Conservation (phyloP, 108 stramenopile species). For the Aurantiochytrium sp. region DNA sequence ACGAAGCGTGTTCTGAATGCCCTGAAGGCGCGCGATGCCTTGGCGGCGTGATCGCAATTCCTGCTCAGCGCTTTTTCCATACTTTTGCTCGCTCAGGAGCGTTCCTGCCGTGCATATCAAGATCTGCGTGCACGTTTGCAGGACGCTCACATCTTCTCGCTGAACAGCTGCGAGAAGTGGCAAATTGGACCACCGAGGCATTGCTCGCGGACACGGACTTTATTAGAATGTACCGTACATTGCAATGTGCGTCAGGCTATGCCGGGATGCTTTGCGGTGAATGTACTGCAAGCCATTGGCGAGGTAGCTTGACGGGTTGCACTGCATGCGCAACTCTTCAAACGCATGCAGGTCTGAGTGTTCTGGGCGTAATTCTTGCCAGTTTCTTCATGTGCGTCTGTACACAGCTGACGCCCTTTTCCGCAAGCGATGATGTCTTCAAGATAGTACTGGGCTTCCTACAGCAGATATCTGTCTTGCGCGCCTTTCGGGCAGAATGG, state of each 20-base stretch:
- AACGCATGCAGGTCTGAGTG: not conserved
- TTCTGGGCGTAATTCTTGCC: not conserved
- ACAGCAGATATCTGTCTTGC: not conserved
- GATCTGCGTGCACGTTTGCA: not conserved
- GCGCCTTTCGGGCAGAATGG: not conserved
- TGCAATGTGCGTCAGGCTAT: too few species aligned
- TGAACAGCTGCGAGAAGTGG: too few species aligned
- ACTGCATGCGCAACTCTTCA: not conserved
- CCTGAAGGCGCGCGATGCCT: not conserved
- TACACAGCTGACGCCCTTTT: not conserved
- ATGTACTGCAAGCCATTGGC: too few species aligned
- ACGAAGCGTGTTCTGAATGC: not conserved
- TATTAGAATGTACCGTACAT: too few species aligned
- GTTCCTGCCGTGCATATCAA: not conserved
- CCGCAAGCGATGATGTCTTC: not conserved
- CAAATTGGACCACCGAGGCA: too few species aligned
- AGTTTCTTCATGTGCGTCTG: not conserved
- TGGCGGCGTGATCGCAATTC: not conserved
- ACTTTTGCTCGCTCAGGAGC: not conserved
- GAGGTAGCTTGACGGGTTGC: too few species aligned
- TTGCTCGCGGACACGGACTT: too few species aligned
- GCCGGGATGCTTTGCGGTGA: too few species aligned
- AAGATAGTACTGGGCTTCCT: not conserved
- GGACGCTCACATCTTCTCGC: too few species aligned
- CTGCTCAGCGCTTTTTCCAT: not conserved